Conservation (phyloP, 2,329 filamentous ascomycete genomes). For the Onygena corvina region DNA sequence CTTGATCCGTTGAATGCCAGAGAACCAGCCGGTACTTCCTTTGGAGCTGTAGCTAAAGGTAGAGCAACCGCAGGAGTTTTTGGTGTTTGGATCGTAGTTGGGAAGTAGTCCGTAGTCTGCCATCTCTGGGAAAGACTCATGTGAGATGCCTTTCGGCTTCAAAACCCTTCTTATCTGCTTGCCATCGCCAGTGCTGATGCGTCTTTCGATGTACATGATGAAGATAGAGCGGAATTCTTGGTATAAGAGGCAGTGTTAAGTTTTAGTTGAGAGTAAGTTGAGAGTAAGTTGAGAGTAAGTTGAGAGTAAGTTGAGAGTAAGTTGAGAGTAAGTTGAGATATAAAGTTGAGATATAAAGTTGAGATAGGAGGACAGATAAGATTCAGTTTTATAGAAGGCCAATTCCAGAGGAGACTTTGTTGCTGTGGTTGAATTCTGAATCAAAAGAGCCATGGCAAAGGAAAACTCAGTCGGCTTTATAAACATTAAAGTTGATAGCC, state of each 20-base stretch:
- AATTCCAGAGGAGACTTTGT: no score
- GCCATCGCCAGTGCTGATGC: not conserved
- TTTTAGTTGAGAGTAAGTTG: no score
- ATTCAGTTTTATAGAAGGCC: no score
- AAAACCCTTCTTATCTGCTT: not conserved
- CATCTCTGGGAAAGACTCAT: not conserved
- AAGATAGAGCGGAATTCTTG: no score
- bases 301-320: no score
- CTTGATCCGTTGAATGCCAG: not conserved
- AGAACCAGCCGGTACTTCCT: not conserved
- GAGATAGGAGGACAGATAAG: no score
- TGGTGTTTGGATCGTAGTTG: not conserved
- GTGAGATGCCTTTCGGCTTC: not conserved
- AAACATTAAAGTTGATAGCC: not conserved
- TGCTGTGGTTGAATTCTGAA: slow-evolving; percentile 2
- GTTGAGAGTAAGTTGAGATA: no score
- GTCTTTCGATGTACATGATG: not conserved
- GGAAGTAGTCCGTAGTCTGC: not conserved
- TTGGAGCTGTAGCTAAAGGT: no score
- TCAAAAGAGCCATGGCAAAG: not conserved
- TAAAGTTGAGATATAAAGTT: no score
- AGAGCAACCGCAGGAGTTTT: no score
- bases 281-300: no score
- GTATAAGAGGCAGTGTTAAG: no score
- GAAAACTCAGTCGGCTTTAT: slow-evolving; percentile 4